Evolutionary conservation across 345 rosid species (phyloP).

Genomic region (Citrus reticulata): DNA sequence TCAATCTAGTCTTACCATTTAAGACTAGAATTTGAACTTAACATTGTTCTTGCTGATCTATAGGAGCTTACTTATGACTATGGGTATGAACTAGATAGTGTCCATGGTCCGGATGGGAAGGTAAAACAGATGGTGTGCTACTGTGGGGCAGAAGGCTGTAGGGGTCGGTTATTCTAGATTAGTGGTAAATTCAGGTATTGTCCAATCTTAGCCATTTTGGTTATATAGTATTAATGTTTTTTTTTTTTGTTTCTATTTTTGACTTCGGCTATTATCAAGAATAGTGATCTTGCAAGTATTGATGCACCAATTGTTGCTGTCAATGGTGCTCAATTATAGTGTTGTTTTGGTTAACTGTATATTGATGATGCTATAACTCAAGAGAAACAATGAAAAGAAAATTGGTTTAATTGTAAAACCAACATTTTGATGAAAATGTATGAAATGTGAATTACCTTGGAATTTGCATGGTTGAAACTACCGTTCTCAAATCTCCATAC

Average conservation of each 20-base stretch:
- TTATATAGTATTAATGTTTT: not conserved
- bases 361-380: not conserved
- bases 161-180: slow-evolving; percentile 63
- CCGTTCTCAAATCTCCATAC: too few relatives aligned
- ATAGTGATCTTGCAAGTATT: not conserved
- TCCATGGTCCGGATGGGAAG: slow-evolving; percentile 68
- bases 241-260: not conserved
- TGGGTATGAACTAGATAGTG: slow-evolving; percentile 80
- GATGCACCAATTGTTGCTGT: not conserved
- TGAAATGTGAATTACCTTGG: not conserved
- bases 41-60: not conserved
- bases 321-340: not conserved
- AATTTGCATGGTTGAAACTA: too few relatives aligned
- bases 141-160: slow-evolving; percentile 74
- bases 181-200: not conserved
- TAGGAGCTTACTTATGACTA: slow-evolving; percentile 94
- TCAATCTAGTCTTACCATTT: not conserved
- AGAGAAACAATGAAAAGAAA: not conserved
- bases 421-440: not conserved
- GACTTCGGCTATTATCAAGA: not conserved
- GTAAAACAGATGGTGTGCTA: slow-evolving; percentile 61
- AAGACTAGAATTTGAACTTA: slow-evolving; percentile 1
- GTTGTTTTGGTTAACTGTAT: not conserved
- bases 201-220: not conserved
- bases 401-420: too few relatives aligned